Conservation (phyloP, 257 asterid species). For the Parsonsia alboflavescens region DNA sequence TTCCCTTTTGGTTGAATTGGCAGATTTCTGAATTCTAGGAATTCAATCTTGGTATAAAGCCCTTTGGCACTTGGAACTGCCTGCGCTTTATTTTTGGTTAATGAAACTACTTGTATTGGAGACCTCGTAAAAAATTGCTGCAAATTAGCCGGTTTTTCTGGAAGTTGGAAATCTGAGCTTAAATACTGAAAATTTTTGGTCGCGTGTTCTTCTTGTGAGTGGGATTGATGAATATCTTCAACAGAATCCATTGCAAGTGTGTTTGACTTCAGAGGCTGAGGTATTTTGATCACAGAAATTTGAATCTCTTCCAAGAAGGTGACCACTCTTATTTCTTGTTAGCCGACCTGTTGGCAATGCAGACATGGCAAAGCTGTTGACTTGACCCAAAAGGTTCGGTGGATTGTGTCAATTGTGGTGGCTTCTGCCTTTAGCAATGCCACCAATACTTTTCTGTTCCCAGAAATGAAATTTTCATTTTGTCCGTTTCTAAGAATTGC, state of each 20-base stretch:
- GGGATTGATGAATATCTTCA: background rate
- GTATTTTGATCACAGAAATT: background rate
- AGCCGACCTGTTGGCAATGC: constrained; percentile 6
- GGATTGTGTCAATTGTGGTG: constrained; percentile 28
- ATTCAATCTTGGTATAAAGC: background rate
- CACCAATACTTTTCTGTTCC: constrained; percentile 17
- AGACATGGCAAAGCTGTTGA: constrained; percentile 18
- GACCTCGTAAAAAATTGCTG: background rate
- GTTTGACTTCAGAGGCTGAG: constrained; percentile 4
- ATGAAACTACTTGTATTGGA: background rate
- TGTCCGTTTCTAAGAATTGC: constrained; percentile 31
- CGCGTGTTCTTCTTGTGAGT: background rate
- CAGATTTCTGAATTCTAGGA: constrained; percentile 3
- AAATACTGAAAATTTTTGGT: background rate
- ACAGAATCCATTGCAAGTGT: background rate
- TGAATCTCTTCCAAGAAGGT: background rate
- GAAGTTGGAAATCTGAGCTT: background rate
- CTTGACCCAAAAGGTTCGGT: constrained; percentile 19
- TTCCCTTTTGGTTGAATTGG: constrained; percentile 1
- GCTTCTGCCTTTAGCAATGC: constrained; percentile 31
- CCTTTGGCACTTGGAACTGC: background rate
- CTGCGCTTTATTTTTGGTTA: background rate
- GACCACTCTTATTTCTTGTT: background rate
- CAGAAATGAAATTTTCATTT: constrained; percentile 30
- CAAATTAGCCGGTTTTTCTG: background rate